These are phyloP conservation scores for Dryadomyces quercus-mongolicae DNA, from an alignment of 2,329 filamentous ascomycete species.

Conservation along the genomic window DNA sequence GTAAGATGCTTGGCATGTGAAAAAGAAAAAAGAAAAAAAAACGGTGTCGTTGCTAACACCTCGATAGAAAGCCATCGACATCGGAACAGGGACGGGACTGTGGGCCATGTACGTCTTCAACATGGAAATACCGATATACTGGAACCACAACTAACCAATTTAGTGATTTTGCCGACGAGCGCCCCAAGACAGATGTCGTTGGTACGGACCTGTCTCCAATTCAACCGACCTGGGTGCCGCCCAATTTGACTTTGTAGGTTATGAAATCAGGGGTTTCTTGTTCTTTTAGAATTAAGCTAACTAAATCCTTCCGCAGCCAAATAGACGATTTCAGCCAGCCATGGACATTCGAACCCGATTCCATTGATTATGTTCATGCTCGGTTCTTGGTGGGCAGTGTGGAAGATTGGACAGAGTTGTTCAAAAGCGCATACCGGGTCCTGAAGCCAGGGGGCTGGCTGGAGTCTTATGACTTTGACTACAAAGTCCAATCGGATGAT, in stretches of 20 bases:
- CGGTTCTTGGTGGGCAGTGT: constrained; percentile 40
- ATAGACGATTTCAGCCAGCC: constrained; percentile 47
- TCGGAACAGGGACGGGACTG: constrained; percentile 38
- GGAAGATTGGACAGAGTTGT: constrained; percentile 36
- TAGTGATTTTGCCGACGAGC: constrained; percentile 35
- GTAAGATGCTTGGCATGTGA: not conserved
- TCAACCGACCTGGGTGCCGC: constrained; percentile 43
- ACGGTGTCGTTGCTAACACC: not conserved
- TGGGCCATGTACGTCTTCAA: constrained; percentile 29
- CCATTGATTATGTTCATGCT: constrained; percentile 44
- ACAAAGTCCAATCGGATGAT: constrained; percentile 15
- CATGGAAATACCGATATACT: not conserved
- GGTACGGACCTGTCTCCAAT: constrained; percentile 46
- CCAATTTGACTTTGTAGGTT: constrained; percentile 33
- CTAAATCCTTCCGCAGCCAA: constrained; percentile 17
- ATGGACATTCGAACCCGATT: constrained; percentile 30
- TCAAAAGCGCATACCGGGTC: constrained; percentile 33
- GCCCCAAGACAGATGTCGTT: constrained; percentile 30
- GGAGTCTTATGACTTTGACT: constrained; percentile 14
- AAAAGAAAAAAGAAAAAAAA: too few species aligned
- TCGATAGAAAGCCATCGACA: constrained; percentile 16
- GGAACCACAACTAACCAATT: not conserved
- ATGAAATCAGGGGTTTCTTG: too few species aligned
- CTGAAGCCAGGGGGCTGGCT: constrained; percentile 38
- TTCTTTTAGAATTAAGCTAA: not conserved